phyloP scores from a whole-genome alignment of 805 yeast genomes.

The Metschnikowia chrysomelidarum region DNA sequence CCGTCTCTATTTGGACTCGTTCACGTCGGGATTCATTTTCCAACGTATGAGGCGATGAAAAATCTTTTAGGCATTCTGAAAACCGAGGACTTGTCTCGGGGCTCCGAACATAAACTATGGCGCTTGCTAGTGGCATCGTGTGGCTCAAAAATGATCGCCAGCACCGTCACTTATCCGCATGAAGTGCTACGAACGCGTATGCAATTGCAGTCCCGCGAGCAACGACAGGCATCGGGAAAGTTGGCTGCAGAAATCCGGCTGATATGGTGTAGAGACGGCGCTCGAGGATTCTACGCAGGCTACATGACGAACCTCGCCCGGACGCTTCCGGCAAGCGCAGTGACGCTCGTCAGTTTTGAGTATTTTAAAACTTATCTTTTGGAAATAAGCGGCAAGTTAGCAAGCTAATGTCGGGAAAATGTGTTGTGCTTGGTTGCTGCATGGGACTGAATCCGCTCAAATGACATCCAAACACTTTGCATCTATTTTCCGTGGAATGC shows the following conservation, averaged over 20 bases:
- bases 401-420: too few species aligned
- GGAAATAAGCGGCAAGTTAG: slow-evolving; percentile 27
- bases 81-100: slow-evolving; percentile 12
- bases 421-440: too few species aligned
- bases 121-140: slow-evolving; percentile 60
- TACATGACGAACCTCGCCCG: slow-evolving; percentile 80
- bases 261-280: slow-evolving; percentile 65
- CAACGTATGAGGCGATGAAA: slow-evolving; percentile 84
- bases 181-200: slow-evolving; percentile 89
- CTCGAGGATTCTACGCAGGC: slow-evolving; percentile 85
- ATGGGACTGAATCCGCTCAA: too few species aligned
- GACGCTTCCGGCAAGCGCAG: slow-evolving; percentile 93
- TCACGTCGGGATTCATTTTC: slow-evolving; percentile 96
- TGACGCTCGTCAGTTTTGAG: slow-evolving; percentile 92
- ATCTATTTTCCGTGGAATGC: too few species aligned
- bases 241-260: slow-evolving; percentile 33
- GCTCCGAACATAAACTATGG: slow-evolving; percentile 22
- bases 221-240: slow-evolving; percentile 20
- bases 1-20: slow-evolving; percentile 88
- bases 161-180: slow-evolving; percentile 89
- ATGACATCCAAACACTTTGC: too few species aligned
- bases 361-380: slow-evolving; percentile 59
- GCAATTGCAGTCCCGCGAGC: slow-evolving; percentile 55
- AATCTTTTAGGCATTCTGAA: slow-evolving; percentile 15
- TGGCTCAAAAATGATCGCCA: slow-evolving; percentile 82